Evolutionary conservation across 495 filamentous ascomycete species (phyloP).

Genomic region (Penicillium samsonianum): DNA sequence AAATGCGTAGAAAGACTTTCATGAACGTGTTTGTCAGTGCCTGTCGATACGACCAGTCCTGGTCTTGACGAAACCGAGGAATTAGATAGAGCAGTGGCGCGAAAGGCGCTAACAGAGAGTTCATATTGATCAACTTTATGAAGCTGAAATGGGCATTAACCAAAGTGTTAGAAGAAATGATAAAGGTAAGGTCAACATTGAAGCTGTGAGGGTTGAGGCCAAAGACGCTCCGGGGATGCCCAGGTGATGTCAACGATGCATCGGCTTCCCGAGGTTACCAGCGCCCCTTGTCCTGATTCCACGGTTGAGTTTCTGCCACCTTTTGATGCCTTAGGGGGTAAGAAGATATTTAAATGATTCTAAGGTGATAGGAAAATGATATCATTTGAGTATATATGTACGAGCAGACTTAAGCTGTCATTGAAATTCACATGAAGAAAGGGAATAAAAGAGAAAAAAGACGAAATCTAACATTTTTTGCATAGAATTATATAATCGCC

Average conservation of each 20-base stretch:
- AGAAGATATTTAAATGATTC: not conserved
- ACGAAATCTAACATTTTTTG: conserved; percentile 12
- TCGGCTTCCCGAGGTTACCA: not conserved
- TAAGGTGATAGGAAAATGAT: not conserved
- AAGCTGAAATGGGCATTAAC: not conserved
- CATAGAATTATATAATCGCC: conserved; percentile 20
- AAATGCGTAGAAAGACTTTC: conserved; percentile 16
- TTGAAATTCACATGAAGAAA: conserved; percentile 2
- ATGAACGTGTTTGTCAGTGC: conserved; percentile 17
- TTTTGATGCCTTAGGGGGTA: not conserved
- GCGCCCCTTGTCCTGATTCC: not conserved
- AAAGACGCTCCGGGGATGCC: too few relatives aligned
- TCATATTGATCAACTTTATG: not conserved
- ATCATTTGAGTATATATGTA: conserved; percentile 2
- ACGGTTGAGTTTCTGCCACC: not conserved
- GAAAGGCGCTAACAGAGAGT: not conserved
- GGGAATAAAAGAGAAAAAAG: not conserved
- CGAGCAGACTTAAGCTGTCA: not conserved
- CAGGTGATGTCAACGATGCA: conserved; percentile 5
- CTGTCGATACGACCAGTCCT: conserved; percentile 29
- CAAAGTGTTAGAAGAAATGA: not conserved
- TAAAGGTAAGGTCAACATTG: not conserved
- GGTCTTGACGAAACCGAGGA: conserved; percentile 21
- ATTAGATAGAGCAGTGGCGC: conserved; percentile 15
- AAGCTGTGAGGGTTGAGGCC: not conserved